These are phyloP conservation scores for Solanum appendiculatum DNA, from an alignment of 257 asterid genomes.

Conservation along the genomic window DNA sequence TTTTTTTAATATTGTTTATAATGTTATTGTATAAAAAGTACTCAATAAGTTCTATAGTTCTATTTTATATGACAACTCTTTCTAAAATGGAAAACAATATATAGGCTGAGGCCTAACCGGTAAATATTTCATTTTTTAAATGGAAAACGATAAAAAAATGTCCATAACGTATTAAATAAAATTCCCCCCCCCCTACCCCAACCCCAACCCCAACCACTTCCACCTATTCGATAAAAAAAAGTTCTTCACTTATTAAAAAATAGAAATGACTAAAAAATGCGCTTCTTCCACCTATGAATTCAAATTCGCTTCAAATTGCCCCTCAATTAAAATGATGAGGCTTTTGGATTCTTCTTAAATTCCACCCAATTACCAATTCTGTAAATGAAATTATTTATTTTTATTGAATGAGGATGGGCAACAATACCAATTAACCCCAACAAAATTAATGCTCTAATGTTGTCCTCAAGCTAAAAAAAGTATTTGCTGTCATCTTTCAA, in stretches of 20 bases:
- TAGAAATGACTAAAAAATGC: background rate
- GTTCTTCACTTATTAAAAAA: too few relatives aligned
- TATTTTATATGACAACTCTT: too few relatives aligned
- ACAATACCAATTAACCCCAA: background rate
- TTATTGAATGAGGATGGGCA: background rate
- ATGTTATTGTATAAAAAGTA: too few relatives aligned
- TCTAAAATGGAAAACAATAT: too few relatives aligned
- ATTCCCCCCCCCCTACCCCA: background rate
- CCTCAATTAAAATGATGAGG: background rate
- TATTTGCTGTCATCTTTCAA: background rate
- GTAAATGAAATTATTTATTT: background rate
- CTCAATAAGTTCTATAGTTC: too few relatives aligned
- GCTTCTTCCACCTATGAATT: background rate
- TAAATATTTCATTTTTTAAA: too few relatives aligned
- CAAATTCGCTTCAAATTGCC: too few relatives aligned
- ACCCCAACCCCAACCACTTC: background rate
- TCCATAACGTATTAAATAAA: background rate
- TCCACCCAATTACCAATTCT: background rate
- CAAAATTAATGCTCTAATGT: background rate
- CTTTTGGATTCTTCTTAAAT: background rate
- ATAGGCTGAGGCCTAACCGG: too few relatives aligned
- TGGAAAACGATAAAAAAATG: rapidly evolving
- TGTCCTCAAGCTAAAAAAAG: background rate
- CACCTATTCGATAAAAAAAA: too few relatives aligned
- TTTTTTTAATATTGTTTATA: too few relatives aligned